phyloP scores from a whole-genome alignment of 768 basidiomycete species.

The Xerocomellus chrysenteron region DNA sequence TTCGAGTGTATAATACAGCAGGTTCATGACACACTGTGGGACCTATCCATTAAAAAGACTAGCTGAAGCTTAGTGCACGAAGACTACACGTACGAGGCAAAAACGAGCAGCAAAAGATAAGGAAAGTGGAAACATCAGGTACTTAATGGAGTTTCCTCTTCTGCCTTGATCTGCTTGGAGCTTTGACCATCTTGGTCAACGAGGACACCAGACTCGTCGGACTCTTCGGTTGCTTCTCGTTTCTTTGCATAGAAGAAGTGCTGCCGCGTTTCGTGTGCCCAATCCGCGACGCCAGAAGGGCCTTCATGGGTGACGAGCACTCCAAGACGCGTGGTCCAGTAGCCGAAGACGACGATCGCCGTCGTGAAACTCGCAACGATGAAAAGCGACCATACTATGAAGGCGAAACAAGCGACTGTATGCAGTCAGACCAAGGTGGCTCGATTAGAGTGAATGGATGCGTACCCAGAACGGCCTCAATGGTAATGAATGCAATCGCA shows the following conservation, averaged over 20 bases:
- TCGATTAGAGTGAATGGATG: neutral
- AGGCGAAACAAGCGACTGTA: constrained; percentile 36
- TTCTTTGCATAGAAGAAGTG: constrained; percentile 17
- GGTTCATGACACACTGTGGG: neutral
- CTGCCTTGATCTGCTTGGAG: constrained; percentile 23
- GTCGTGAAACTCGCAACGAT: constrained; percentile 37
- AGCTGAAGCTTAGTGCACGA: neutral
- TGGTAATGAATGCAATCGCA: constrained; percentile 30
- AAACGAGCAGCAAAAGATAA: neutral
- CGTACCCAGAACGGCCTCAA: constrained; percentile 33
- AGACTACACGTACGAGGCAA: neutral
- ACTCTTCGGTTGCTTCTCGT: constrained; percentile 24
- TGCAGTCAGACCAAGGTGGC: neutral
- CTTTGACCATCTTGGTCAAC: constrained; percentile 17
- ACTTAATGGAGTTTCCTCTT: constrained; percentile 9
- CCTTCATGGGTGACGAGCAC: constrained; percentile 37
- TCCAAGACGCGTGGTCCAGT: constrained; percentile 35
- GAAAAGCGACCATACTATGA: constrained; percentile 33
- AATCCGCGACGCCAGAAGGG: constrained; percentile 28
- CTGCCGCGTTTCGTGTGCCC: constrained; percentile 29
- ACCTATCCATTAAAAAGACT: neutral
- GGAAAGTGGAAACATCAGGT: constrained; percentile 1
- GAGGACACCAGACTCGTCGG: constrained; percentile 26
- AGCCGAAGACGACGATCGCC: constrained; percentile 28
- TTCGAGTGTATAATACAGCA: constrained; percentile 16